Conservation (phyloP, 495 filamentous ascomycete genomes). For the Penicillium turbatum region DNA sequence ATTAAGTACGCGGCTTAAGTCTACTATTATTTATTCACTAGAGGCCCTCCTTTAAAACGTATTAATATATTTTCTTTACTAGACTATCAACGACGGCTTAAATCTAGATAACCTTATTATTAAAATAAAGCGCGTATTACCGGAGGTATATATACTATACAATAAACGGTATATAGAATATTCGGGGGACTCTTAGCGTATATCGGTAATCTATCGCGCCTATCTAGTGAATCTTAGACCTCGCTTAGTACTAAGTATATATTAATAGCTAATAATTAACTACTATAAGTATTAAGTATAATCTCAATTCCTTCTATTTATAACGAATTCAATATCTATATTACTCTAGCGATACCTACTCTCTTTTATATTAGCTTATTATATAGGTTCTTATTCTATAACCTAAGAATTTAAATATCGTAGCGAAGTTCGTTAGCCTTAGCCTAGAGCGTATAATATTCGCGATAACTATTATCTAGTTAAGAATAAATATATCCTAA, state of each 20-base stretch:
- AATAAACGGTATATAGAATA: background rate
- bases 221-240: background rate
- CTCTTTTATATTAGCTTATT: background rate
- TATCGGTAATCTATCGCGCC: background rate
- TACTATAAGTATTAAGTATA: too few species aligned
- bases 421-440: background rate
- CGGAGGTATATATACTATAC: background rate
- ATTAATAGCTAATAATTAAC: too few species aligned
- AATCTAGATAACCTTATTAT: background rate
- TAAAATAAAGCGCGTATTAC: background rate
- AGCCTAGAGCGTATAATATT: background rate
- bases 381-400: background rate
- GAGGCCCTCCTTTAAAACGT: background rate
- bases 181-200: background rate
- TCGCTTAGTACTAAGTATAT: background rate
- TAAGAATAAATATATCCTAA: background rate
- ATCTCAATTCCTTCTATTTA: too few species aligned
- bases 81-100: background rate
- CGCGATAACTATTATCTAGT: background rate
- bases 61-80: background rate
- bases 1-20: background rate
- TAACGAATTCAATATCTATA: too few species aligned
- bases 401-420: background rate
- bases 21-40: background rate
- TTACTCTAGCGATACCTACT: background rate